Evolutionary conservation across 2,329 filamentous ascomycete genomes (phyloP), one percentile per base, ranked within the genome.

Genomic region (Penicillium glabrum): DNA sequence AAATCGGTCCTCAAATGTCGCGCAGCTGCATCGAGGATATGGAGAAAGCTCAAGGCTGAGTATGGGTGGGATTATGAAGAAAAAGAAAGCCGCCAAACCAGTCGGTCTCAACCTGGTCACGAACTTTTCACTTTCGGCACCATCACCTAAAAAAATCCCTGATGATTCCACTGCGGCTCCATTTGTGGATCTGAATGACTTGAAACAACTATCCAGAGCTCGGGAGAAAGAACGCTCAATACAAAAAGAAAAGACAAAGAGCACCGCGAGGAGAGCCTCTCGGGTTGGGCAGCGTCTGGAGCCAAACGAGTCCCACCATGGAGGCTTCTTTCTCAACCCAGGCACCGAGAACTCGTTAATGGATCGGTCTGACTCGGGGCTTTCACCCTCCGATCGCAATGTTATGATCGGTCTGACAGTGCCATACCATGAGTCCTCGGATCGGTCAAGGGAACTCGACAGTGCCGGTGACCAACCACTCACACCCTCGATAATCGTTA

Each of bases 351-450:
- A 63, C 46, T 59, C 60, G 19, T 63, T 60, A 26, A 65, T 53
- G 23, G 71, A 71, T 54, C 67, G 61, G n/a, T 61, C 53, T 8
- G 67, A 66, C 14, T 56, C 72, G 37, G 74, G 70, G 7, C 59
- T 79, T 6, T 80, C 78, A 3, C 77, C 78, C 2, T 77, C 75
- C 1, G 77, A 79, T 57, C 67, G 76, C 13, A 73, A 76, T 13
- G 76, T 81, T 16, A 70, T 78, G 57, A 81, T 81, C 52, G 79
- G 79, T 11, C 69, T 79, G 10, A 73, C 71, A 5, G 68, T 80
- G 19, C 74, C 77, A 29, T 66, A 65, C 44, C 59, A 71, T 43
- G 71, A 75, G 47, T 64, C 72, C 6, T 57, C 61, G 1, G 60
- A 67, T 23, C 61, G 58, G 24, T 31, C 61, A 14, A 68, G 58